Evolutionary conservation across 805 yeast genomes (phyloP), one percentile per base, ranked within the genome.

Genomic region (Candida endomychidarum): DNA sequence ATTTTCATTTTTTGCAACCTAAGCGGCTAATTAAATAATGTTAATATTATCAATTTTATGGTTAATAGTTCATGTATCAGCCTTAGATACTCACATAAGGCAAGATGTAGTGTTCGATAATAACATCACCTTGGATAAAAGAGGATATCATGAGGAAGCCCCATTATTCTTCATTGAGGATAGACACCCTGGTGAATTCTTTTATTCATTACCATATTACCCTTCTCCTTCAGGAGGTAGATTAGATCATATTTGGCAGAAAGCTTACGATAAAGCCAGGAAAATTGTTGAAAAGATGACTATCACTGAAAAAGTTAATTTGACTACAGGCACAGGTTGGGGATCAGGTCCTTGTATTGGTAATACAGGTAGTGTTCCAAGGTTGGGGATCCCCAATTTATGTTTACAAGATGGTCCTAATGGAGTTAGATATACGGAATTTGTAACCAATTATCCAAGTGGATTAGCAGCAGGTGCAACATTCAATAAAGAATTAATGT

Each of bases 291-390:
- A 73, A 40, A 74, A 72, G 45, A 73, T 80, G 77, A 66, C 82
- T 3, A 68, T 74, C 26, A 59, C 70, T 12, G 86, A 80, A 52
- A 80, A 78, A 48, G 82, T 77, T 19, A 80, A 80, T 52, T 57
- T 80, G 36, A 80, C 84, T 5, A 75, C 83, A 3, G 85, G 84
- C 12, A 77, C 78, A 10, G 81, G 81, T 14, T 78, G 81, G 77
- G 79, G 79, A 1, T 67, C 77, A 20, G 83, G 82, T 5, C 80
- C 80, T 2, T 76, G 83, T 53, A 67, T 77, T 23, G 84, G 83
- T 1, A 80, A 78, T 50, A 77, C 83, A 0, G 83, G 83, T 0
- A 62, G 74, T 5, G 72, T 78, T 32, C 80, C 79, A 16, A 57
- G 83, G 21, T 58, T 78, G 19, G 76, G 74, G 6, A 74, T 78